These are phyloP conservation scores for Chaetomiaceae sp. DNA, from an alignment of 2,329 filamentous ascomycete genomes.

Conservation along the genomic window DNA sequence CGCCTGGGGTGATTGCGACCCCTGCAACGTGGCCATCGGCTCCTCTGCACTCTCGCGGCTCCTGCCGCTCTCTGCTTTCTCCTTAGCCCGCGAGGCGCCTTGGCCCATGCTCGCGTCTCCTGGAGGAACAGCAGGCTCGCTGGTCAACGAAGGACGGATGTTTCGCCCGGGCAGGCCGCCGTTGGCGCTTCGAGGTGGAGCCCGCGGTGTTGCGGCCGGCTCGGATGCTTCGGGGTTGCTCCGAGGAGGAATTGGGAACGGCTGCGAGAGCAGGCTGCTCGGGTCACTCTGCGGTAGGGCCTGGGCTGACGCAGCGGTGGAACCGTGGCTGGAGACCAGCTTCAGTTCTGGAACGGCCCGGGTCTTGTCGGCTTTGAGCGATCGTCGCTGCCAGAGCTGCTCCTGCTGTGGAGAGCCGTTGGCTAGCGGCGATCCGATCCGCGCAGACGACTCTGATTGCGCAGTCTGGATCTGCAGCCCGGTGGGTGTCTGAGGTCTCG, in stretches of 20 bases:
- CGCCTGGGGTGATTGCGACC: neutral
- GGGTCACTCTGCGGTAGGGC: conserved; percentile 11
- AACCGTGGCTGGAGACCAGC: conserved; percentile 44
- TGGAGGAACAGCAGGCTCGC: conserved; percentile 16
- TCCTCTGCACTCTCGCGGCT: conserved; percentile 2
- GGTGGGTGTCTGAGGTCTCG: conserved; percentile 15
- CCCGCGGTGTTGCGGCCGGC: conserved; percentile 9
- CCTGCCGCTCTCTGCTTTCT: conserved; percentile 18
- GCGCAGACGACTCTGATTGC: conserved; percentile 13
- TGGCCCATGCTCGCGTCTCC: conserved; percentile 25
- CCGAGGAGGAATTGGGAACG: conserved; percentile 22
- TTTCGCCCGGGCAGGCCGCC: conserved; percentile 27
- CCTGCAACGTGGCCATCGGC: neutral
- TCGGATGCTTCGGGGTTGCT: conserved; percentile 12
- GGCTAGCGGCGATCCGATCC: conserved; percentile 10
- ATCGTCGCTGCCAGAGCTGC: conserved; percentile 45
- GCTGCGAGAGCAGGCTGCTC: conserved; percentile 16
- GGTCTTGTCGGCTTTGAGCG: conserved; percentile 42
- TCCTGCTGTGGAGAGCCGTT: conserved; percentile 18
- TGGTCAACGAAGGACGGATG: conserved; percentile 26
- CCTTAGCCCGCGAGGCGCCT: conserved; percentile 23
- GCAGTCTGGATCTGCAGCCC: conserved; percentile 5
- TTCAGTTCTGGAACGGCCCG: conserved; percentile 44
- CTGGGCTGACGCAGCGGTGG: conserved; percentile 36
- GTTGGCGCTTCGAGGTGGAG: conserved; percentile 17